phyloP scores from a whole-genome alignment of 768 basidiomycete genomes.

The Podaxis sp. region DNA sequence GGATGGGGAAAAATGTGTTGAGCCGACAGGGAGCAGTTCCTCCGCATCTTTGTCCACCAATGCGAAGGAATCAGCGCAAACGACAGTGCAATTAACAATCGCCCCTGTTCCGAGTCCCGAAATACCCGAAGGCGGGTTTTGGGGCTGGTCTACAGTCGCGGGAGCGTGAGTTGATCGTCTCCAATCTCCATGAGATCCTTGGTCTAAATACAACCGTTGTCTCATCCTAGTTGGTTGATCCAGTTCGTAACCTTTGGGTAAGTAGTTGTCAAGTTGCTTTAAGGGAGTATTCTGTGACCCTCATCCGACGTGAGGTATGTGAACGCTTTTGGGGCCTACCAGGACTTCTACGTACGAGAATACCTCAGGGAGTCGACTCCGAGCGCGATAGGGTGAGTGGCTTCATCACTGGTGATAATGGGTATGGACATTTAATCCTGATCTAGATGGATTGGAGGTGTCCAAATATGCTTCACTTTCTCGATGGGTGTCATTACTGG shows the following conservation, averaged over 20 bases:
- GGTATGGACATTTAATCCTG: neutral
- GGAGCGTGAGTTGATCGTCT: slow-evolving; percentile 32
- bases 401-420: neutral
- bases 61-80: neutral
- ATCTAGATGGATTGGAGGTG: slow-evolving; percentile 49
- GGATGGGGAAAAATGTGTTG: neutral
- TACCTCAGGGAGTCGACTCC: slow-evolving; percentile 27
- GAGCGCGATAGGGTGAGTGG: slow-evolving; percentile 26
- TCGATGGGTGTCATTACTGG: slow-evolving; percentile 47
- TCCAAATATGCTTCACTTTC: slow-evolving; percentile 51
- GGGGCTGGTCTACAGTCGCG: slow-evolving; percentile 29
- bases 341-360: slow-evolving; percentile 29
- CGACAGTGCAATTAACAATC: neutral
- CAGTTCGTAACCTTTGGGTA: slow-evolving; percentile 45
- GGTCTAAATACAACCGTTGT: neutral
- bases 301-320: slow-evolving; percentile 23
- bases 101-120: neutral
- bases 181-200: neutral
- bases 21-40: neutral
- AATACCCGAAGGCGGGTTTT: slow-evolving; percentile 18
- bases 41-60: neutral
- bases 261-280: neutral
- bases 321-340: slow-evolving; percentile 31
- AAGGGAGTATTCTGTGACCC: neutral
- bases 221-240: slow-evolving; percentile 29